Conservation (phyloP, 176 grass and related monocot species). For the Phragmites australis region DNA sequence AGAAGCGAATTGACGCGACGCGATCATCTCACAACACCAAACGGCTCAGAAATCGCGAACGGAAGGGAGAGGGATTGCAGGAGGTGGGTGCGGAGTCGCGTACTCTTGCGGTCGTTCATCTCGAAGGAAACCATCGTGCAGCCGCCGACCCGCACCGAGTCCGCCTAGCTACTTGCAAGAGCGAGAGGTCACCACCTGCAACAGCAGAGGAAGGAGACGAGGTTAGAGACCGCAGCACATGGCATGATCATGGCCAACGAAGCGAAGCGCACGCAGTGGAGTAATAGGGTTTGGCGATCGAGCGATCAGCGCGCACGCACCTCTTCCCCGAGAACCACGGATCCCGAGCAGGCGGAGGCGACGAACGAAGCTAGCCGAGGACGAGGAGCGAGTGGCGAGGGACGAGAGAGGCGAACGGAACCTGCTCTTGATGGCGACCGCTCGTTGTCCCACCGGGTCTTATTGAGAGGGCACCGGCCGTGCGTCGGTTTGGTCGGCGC, state of each 20-base stretch:
- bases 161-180: slow-evolving; percentile 23
- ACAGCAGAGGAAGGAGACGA: not conserved
- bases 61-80: not conserved
- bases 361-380: slow-evolving; percentile 22
- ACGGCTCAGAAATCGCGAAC: slow-evolving; percentile 17
- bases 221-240: not conserved
- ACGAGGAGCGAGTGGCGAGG: slow-evolving; percentile 18
- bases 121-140: slow-evolving; percentile 81
- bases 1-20: slow-evolving; percentile 10
- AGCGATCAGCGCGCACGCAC: slow-evolving; percentile 17
- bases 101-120: slow-evolving; percentile 79
- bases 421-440: not conserved
- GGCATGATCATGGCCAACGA: not conserved
- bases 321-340: slow-evolving; percentile 20
- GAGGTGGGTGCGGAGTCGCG: slow-evolving; percentile 14
- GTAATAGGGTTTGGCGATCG: not conserved
- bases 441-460: slow-evolving; percentile 13
- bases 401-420: not conserved
- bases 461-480: not conserved
- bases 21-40: slow-evolving; percentile 1
- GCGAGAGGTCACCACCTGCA: slow-evolving; percentile 21
- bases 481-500: slow-evolving; percentile 1
- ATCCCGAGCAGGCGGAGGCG: not conserved
- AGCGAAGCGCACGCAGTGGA: not conserved
- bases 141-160: not conserved